Evolutionary conservation across 805 yeast species (phyloP).

Genomic region (Ogataea salicorniae): DNA sequence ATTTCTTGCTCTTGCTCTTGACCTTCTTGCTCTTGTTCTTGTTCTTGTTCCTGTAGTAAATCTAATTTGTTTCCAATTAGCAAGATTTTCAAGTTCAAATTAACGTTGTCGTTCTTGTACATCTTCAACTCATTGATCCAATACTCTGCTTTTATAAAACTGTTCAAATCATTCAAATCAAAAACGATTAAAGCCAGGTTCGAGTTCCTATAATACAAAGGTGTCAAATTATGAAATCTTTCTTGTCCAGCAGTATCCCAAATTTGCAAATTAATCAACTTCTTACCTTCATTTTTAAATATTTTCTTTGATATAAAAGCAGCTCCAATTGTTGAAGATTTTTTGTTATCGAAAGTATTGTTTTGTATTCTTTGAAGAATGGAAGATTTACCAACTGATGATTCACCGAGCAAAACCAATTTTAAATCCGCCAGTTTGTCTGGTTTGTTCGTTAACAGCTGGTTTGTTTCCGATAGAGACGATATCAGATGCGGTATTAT

Average conservation of each 20-base stretch:
- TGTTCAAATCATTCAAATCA: slow-evolving; percentile 55
- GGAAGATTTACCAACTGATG: slow-evolving; percentile 64
- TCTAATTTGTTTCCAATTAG: slow-evolving; percentile 86
- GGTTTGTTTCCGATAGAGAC: not conserved
- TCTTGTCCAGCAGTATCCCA: slow-evolving; percentile 99
- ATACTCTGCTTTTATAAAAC: slow-evolving; percentile 67
- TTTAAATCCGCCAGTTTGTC: slow-evolving; percentile 29
- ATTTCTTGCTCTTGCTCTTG: too few species aligned
- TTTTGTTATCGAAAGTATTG: slow-evolving; percentile 66
- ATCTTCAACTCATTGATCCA: slow-evolving; percentile 80
- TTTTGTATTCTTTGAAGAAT: slow-evolving; percentile 74
- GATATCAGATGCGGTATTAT: slow-evolving; percentile 15
- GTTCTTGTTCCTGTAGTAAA: slow-evolving; percentile 31
- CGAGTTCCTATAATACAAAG: slow-evolving; percentile 78
- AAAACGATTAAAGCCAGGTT: slow-evolving; percentile 84
- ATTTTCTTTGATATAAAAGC: slow-evolving; percentile 87
- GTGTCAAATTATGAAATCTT: slow-evolving; percentile 75
- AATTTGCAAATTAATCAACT: slow-evolving; percentile 51
- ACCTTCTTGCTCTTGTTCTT: slow-evolving; percentile 1
- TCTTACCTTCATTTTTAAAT: slow-evolving; percentile 28
- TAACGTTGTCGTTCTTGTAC: slow-evolving; percentile 22
- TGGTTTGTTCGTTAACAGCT: slow-evolving; percentile 15
- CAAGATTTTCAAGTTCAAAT: slow-evolving; percentile 28
- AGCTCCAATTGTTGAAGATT: slow-evolving; percentile 97
- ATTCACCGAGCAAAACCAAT: slow-evolving; percentile 41